These are phyloP conservation scores for Tricharina praecox DNA, from an alignment of 495 filamentous ascomycete species.

Conservation along the genomic window DNA sequence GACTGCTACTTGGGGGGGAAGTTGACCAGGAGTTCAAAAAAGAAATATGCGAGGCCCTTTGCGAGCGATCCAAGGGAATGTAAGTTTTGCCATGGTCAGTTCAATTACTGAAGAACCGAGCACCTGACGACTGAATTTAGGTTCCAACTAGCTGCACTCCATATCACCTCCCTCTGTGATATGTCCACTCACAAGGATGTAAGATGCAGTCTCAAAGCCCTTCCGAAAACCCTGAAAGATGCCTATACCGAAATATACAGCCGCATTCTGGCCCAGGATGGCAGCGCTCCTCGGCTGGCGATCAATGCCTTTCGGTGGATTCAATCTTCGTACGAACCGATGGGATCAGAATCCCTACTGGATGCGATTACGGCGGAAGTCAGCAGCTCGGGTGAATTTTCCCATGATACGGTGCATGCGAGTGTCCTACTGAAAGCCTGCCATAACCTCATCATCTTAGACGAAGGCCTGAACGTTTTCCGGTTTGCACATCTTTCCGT, in stretches of 20 bases:
- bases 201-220: background rate
- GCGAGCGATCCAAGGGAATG: slow-evolving; percentile 1
- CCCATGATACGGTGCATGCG: background rate
- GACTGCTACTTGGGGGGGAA: background rate
- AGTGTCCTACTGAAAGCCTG: background rate
- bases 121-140: background rate
- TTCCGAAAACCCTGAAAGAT: background rate
- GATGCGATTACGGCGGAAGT: background rate
- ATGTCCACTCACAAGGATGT: background rate
- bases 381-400: background rate
- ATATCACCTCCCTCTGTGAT: slow-evolving; percentile 3
- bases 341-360: background rate
- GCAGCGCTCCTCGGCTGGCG: background rate
- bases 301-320: background rate
- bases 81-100: too few relatives aligned
- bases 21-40: background rate
- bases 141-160: slow-evolving; percentile 1
- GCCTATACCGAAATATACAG: background rate
- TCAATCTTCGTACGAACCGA: background rate
- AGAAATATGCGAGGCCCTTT: slow-evolving; percentile 3
- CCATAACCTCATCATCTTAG: slow-evolving; percentile 1
- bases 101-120: background rate
- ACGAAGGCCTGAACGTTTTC: background rate
- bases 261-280: background rate
- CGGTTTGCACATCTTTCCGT: slow-evolving; percentile 6